Evolutionary conservation across 2,329 filamentous ascomycete species (phyloP), one percentile per base, ranked within the genome.

Genomic region (Exophiala aquamarina): DNA sequence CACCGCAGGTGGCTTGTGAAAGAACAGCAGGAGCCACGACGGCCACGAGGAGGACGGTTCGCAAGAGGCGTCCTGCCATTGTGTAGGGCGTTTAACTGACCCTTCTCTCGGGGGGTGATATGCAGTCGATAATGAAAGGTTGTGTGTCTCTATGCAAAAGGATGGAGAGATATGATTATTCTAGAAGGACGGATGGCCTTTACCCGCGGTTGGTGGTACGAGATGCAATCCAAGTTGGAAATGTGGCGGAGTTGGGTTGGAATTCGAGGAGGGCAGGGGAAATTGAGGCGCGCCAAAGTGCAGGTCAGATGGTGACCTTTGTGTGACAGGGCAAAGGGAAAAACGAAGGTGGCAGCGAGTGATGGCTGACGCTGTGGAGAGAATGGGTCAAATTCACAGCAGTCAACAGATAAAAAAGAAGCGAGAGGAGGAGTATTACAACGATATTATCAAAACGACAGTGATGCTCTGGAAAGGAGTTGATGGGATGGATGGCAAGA

Each of bases 1-100:
- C 53, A 62, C 67, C 67, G 63, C 74, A 73, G 44, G 56, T 40
- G 10, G 37, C 43, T 14, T 64, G 58, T 20, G 65, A 66, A 40
- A 61, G 59, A 11, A 62, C 63, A 17, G 61, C 29, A 18, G 51
- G 49, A 13, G 49, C 49, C 44, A 54, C 21, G 10, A 44, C 42
- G 17, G 54, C 51, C 18, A 54, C 15, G 11, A 56, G 40, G 33
- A 47, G 20, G 37, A 52, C 29, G 21, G 39, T 48, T 23, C 45
- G 49, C 36, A 47, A 31, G 28, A 57, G 26, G 18, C 42, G 45
- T 34, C 48, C 45, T 23, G 52, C 49, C 52, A 55, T 55, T 29
- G 32, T 47, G 32, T 10, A 37, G 33, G 18, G 14, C 11, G 15
- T 40, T 35, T 21, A 14, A 17, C 17, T 18, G n/a, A 15, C 10